Base-by-base conservation (phyloP, 768 basidiomycete genomes). In the Lentinus brumalis region DNA sequence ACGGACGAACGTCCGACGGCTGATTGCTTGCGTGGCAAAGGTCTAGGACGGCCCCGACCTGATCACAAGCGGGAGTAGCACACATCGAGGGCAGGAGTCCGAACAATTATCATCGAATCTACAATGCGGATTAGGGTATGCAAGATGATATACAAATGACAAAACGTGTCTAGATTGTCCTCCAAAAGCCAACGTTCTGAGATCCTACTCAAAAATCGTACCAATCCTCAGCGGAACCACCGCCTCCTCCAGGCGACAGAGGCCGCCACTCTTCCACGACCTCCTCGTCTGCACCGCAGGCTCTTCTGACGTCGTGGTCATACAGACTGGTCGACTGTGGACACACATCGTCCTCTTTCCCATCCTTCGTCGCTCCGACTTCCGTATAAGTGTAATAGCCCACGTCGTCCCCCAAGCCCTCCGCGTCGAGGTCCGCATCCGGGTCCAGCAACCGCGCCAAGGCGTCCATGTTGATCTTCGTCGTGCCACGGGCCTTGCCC, bases 381-480 rank as follows among this genome's bases (percentile, higher is more conserved):
- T 52, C 58, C 59, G 60, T 59, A 55, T 56, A 46, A 18, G 11
- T 66, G 58, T 50, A 61, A 66, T 63, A 69, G 6, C 50, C 56
- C 44, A 60, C 47, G 47, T 29, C 57, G 9, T 39, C 56, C 50
- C 41, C 45, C 39, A 63, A 65, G 3, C 72, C 70, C 46, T 67
- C 60, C 54, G 72, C 71, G 21, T 56, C 67, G 44, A 66, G 69
- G 2, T 72, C 68, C 5, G 75, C 68, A 26, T 71, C 68, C 66
- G 61, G 76, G 63, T 75, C 68, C 16, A 90, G 74, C 56, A 91
- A 76, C 45, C 74, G 76, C 15, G 78, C 74, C 35, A 88, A 73
- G 16, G 81, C 86, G 53, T 86, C 83, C 73, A 86, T 78, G 69
- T 90, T 74, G 59, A 89, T 75, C 47, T 84, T 73, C 56, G 72